These are phyloP conservation scores for Ustilago nuda DNA, from an alignment of 1,284 basidiomycete genomes.

Conservation along the genomic window DNA sequence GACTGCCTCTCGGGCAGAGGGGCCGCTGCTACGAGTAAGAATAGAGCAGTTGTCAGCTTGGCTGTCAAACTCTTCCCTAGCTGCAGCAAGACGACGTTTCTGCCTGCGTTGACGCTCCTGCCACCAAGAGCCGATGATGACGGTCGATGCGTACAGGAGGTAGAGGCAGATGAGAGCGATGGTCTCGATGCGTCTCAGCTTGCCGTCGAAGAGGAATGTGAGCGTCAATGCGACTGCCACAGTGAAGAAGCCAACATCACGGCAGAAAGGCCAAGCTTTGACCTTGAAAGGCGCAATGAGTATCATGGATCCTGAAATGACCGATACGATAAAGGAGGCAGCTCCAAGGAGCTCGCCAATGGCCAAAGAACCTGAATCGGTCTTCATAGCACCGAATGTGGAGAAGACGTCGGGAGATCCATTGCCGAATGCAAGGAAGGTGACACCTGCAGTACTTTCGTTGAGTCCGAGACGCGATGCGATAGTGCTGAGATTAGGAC, in stretches of 20 bases:
- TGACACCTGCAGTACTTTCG: slow-evolving; percentile 68
- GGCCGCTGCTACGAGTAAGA: slow-evolving; percentile 24
- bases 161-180: slow-evolving; percentile 81
- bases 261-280: slow-evolving; percentile 81
- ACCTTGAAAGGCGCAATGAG: slow-evolving; percentile 93
- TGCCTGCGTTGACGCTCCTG: slow-evolving; percentile 53
- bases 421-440: slow-evolving; percentile 71
- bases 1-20: slow-evolving; percentile 8
- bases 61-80: slow-evolving; percentile 51
- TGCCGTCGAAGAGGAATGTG: slow-evolving; percentile 81
- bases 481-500: slow-evolving; percentile 66
- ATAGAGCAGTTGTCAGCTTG: slow-evolving; percentile 37
- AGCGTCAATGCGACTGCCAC: slow-evolving; percentile 81
- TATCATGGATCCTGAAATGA: slow-evolving; percentile 93
- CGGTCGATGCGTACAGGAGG: slow-evolving; percentile 79
- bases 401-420: slow-evolving; percentile 75
- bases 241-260: slow-evolving; percentile 94
- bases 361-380: slow-evolving; percentile 86
- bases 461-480: slow-evolving; percentile 60
- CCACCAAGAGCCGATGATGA: slow-evolving; percentile 85
- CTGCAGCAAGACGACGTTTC: slow-evolving; percentile 40
- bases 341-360: slow-evolving; percentile 95
- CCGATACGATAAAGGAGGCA: slow-evolving; percentile 92
- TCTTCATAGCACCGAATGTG: slow-evolving; percentile 91
- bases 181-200: slow-evolving; percentile 81